Evolutionary conservation across 1,284 basidiomycete genomes (phyloP).

Genomic region (Phylloporus sp.): DNA sequence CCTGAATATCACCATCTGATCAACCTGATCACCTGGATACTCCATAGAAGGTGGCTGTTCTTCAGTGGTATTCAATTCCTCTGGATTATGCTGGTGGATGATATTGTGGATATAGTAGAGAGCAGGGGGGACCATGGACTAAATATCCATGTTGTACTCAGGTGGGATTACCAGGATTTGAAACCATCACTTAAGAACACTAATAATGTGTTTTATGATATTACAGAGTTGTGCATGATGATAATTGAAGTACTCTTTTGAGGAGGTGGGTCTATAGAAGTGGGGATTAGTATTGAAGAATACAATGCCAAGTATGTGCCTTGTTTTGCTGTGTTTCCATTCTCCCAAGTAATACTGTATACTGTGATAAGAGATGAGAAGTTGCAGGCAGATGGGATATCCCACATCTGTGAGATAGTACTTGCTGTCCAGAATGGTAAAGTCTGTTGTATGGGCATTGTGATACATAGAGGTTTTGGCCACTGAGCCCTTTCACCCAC

Average conservation of each 20-base stretch:
- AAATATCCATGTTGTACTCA: not conserved
- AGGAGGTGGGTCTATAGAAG: not conserved
- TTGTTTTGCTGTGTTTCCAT: not conserved
- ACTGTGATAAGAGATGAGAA: not conserved
- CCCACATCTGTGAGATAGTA: not conserved
- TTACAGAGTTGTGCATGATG: not conserved
- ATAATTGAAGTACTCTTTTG: not conserved
- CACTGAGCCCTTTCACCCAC: not conserved
- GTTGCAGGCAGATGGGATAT: not conserved
- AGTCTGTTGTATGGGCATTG: not conserved
- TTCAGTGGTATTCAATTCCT: not conserved
- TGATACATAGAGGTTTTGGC: not conserved
- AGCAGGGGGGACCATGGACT: not conserved
- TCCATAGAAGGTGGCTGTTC: not conserved
- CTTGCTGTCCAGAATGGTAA: not conserved
- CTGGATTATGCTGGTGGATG: not conserved
- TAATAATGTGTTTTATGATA: not conserved
- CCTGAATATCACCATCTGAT: not conserved
- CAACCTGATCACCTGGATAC: no score
- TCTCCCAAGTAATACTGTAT: not conserved
- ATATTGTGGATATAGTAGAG: conserved; percentile 1
- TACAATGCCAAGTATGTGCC: no score
- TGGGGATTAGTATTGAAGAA: no score
- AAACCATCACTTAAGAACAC: not conserved
- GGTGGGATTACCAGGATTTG: not conserved